Percentiles rank a stretch among this genome's conserved stretches.
Conservation (phyloP, 2,329 filamentous ascomycete species). For the Nannizziopsis arthrosporioides region DNA sequence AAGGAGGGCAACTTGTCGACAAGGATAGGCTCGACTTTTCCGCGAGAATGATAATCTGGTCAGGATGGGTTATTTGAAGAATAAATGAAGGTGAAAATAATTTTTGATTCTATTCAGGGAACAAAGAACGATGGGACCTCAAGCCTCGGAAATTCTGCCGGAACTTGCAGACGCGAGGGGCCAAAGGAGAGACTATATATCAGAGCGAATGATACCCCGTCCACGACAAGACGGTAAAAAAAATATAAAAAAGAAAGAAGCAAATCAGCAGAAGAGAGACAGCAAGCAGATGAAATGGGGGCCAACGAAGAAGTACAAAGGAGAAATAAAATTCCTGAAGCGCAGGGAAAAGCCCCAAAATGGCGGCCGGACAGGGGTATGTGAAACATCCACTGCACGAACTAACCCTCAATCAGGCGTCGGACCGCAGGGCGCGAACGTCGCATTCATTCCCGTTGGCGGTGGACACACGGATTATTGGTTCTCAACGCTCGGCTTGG, state of each 20-base stretch:
- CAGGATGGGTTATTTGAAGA: too few species aligned
- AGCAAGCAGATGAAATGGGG: neutral
- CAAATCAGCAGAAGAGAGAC: neutral
- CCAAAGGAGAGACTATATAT: neutral
- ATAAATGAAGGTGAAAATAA: too few species aligned
- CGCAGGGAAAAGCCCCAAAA: neutral
- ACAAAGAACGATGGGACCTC: too few species aligned
- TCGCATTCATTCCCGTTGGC: conserved; percentile 6
- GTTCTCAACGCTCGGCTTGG: neutral
- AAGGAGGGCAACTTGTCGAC: too few species aligned
- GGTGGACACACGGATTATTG: conserved; percentile 1
- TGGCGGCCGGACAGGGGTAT: neutral
- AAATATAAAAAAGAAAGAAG: neutral
- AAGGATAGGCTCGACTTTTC: too few species aligned
- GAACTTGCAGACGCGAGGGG: neutral
- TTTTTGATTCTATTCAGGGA: too few species aligned
- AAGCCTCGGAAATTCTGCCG: too few species aligned
- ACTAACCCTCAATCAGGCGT: conserved; percentile 3
- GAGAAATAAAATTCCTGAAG: neutral
- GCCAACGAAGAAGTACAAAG: neutral
- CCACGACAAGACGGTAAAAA: too few species aligned
- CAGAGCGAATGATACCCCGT: neutral
- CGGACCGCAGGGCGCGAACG: neutral
- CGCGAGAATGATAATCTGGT: too few species aligned
- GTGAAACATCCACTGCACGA: conserved; percentile 9